These are phyloP conservation scores for Marvania coccoides DNA, from an alignment of 139 green algal species.

Conservation along the genomic window DNA sequence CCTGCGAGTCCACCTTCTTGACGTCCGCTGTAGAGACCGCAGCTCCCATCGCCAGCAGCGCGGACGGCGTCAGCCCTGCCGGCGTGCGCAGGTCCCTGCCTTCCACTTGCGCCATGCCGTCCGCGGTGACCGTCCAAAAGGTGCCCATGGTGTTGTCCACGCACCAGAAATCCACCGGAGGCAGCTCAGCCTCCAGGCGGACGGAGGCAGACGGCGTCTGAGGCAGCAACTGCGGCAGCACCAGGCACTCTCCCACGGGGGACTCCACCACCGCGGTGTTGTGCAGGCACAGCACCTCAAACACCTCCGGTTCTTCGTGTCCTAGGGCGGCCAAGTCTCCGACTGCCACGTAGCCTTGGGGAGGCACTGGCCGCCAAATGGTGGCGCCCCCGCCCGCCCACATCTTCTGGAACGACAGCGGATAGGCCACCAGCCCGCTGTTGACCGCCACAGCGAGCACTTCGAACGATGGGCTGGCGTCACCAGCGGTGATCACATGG, in stretches of 20 bases:
- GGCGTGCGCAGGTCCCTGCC: slow-evolving; percentile 56
- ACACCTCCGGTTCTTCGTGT: not conserved
- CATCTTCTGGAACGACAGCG: slow-evolving; percentile 33
- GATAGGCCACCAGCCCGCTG: slow-evolving; percentile 65
- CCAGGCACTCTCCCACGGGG: slow-evolving; percentile 46
- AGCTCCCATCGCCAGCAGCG: slow-evolving; percentile 23
- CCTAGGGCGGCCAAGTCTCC: slow-evolving; percentile 55
- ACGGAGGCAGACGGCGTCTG: not conserved
- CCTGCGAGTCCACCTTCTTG: not conserved
- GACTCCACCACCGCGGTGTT: slow-evolving; percentile 39
- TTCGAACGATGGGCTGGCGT: slow-evolving; percentile 43
- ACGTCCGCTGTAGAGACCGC: not conserved
- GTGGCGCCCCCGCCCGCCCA: slow-evolving; percentile 32
- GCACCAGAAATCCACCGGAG: slow-evolving; percentile 47
- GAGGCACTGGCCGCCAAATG: slow-evolving; percentile 62
- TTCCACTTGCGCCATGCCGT: not conserved
- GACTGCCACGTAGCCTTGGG: slow-evolving; percentile 64
- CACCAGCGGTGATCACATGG: slow-evolving; percentile 55
- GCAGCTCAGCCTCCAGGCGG: not conserved
- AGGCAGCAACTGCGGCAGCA: slow-evolving; percentile 21
- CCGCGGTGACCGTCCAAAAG: slow-evolving; percentile 39
- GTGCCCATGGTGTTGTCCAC: slow-evolving; percentile 56
- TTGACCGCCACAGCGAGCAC: slow-evolving; percentile 68
- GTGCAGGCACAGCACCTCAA: not conserved
- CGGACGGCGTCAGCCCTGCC: slow-evolving; percentile 55